phyloP scores from a whole-genome alignment of 1,139 yeast genomes.

The Lipomyces yarrowii region DNA sequence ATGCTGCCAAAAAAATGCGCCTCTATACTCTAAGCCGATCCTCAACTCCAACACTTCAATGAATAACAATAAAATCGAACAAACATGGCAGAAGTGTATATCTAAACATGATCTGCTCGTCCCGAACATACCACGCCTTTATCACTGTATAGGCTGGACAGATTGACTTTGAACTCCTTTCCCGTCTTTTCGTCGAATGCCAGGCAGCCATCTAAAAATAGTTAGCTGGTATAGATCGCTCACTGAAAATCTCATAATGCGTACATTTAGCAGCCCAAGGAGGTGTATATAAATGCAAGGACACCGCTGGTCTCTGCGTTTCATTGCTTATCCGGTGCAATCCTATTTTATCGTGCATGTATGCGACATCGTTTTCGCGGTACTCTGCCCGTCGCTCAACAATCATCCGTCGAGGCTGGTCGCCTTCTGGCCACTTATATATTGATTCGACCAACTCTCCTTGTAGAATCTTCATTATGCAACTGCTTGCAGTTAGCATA shows the following conservation, averaged over 20 bases:
- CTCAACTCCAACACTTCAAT: background rate
- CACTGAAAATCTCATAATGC: background rate
- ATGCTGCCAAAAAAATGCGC: background rate
- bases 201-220: slow-evolving; percentile 53
- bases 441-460: slow-evolving; percentile 63
- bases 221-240: background rate
- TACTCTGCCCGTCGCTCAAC: slow-evolving; percentile 44
- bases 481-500: slow-evolving; percentile 25
- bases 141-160: slow-evolving; percentile 66
- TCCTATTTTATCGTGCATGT: slow-evolving; percentile 68
- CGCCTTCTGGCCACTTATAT: slow-evolving; percentile 54
- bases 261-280: slow-evolving; percentile 67
- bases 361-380: slow-evolving; percentile 48
- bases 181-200: slow-evolving; percentile 60
- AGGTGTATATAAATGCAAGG: slow-evolving; percentile 75
- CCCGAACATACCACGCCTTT: slow-evolving; percentile 47
- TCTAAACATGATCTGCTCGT: slow-evolving; percentile 14
- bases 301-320: slow-evolving; percentile 55
- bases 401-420: slow-evolving; percentile 33
- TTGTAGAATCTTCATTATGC: slow-evolving; percentile 57
- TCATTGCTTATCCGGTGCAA: slow-evolving; percentile 66
- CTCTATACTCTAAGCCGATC: background rate
- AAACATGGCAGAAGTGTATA: background rate
- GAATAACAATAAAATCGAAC: background rate
- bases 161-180: slow-evolving; percentile 57